A percentile compares a stretch with the other conserved stretches of the same genome.
Evolutionary conservation across 768 basidiomycete genomes (phyloP).

Genomic region (Suillus paluster): DNA sequence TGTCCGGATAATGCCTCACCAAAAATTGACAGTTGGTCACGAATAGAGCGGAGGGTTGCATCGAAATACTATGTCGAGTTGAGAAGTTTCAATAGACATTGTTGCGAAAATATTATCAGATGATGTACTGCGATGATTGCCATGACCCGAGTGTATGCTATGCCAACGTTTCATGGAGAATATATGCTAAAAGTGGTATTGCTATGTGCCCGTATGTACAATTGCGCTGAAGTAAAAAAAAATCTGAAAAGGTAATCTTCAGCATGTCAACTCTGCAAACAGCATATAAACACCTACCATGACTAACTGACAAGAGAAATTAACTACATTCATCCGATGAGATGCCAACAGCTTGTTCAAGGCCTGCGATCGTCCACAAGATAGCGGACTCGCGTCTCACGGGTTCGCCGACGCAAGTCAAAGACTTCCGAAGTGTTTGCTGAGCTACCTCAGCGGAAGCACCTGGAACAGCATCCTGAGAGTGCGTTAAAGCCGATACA

Average conservation of each 20-base stretch:
- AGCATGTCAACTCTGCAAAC: neutral
- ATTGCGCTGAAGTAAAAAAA: neutral
- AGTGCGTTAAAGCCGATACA: neutral
- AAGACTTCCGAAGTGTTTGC: neutral
- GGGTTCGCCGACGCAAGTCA: neutral
- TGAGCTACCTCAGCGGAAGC: neutral
- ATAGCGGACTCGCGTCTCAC: neutral
- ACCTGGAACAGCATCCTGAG: neutral
- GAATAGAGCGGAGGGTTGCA: neutral
- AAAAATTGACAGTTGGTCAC: neutral
- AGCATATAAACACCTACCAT: neutral
- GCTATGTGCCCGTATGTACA: neutral
- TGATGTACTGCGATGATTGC: neutral
- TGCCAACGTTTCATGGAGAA: neutral
- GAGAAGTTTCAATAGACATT: neutral
- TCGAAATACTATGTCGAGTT: neutral
- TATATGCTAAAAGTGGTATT: slow-evolving; percentile 1
- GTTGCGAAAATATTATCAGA: slow-evolving; percentile 1
- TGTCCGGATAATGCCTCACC: slow-evolving; percentile 10
- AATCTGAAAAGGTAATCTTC: neutral
- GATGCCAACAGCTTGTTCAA: neutral
- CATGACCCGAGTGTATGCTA: neutral
- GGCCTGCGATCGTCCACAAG: neutral
- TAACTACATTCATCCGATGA: neutral
- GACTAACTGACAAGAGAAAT: neutral